Evolutionary conservation across 352 stramenopile species (phyloP).

Genomic region (Pythium grandisporangium): DNA sequence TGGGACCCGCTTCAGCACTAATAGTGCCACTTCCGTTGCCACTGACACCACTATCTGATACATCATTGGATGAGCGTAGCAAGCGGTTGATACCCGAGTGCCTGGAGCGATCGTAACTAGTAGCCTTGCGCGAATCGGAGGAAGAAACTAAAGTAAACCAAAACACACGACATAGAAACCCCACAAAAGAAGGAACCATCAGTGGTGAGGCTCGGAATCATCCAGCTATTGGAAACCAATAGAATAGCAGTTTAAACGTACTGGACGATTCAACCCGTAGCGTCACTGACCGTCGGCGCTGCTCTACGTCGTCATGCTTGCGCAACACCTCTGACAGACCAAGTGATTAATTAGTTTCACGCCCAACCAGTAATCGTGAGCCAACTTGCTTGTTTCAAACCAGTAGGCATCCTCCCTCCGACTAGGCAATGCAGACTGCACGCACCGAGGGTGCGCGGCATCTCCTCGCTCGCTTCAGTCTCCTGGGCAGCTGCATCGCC

Average conservation of each 20-base stretch:
- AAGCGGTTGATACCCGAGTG: conserved; percentile 58
- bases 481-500: conserved; percentile 1
- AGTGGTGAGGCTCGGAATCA: too few species aligned
- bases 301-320: conserved; percentile 64
- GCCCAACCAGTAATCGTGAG: not conserved
- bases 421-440: not conserved
- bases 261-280: conserved; percentile 42
- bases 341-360: not conserved
- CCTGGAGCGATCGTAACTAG: conserved; percentile 39
- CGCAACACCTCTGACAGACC: conserved; percentile 24
- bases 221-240: not conserved
- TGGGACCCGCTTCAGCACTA: conserved; percentile 1
- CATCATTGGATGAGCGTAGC: conserved; percentile 31
- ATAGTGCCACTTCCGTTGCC: conserved; percentile 8
- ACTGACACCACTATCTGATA: too few species aligned
- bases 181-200: too few species aligned
- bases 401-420: not conserved
- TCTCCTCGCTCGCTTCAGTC: conserved; percentile 5
- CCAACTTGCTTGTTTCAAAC: too few species aligned
- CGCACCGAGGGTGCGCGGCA: conserved; percentile 9
- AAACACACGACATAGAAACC: too few species aligned
- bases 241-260: conserved; percentile 18
- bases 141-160: conserved; percentile 22
- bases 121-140: conserved; percentile 28
- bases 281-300: conserved; percentile 38